phyloP scores from a whole-genome alignment of 805 yeast species.

The Tetrapisispora phaffii region DNA sequence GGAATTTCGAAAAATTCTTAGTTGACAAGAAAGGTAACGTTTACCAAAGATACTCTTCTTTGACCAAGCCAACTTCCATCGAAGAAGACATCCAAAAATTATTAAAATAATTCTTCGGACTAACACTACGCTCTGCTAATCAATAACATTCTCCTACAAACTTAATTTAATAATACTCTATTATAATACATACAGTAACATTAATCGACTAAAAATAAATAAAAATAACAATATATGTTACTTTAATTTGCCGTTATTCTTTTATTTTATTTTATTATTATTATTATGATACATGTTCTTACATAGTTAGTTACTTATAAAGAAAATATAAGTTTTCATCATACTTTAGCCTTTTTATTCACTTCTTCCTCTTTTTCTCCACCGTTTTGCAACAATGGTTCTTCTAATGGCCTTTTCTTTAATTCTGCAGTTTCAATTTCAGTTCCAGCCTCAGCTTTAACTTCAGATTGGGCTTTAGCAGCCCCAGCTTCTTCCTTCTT shows the following conservation, averaged over 20 bases:
- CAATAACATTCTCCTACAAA: neutral
- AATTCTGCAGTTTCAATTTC: constrained; percentile 4
- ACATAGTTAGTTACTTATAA: neutral
- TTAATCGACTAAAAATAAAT: too few relatives aligned
- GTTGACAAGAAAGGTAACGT: constrained; percentile 47
- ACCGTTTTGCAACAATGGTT: neutral
- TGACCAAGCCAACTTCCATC: constrained; percentile 56
- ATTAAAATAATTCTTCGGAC: constrained; percentile 21
- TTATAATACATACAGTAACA: too few relatives aligned
- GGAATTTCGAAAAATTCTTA: constrained; percentile 75
- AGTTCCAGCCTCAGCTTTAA: constrained; percentile 3
- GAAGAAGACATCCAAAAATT: constrained; percentile 50
- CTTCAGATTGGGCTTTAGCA: constrained; percentile 4
- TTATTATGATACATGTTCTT: neutral
- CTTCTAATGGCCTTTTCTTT: neutral
- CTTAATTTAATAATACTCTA: too few relatives aligned
- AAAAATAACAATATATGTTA: too few relatives aligned
- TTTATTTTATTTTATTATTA: too few relatives aligned
- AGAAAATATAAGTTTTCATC: neutral
- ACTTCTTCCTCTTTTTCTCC: neutral
- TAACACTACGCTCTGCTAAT: neutral
- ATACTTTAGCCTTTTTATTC: constrained; percentile 1
- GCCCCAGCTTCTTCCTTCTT: constrained; percentile 8
- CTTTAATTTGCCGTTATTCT: too few relatives aligned
- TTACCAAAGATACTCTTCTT: constrained; percentile 52